Evolutionary conservation across 164 flowering plant genomes (phyloP), one percentile per base, ranked within the genome.

Genomic region (Piper longum): DNA sequence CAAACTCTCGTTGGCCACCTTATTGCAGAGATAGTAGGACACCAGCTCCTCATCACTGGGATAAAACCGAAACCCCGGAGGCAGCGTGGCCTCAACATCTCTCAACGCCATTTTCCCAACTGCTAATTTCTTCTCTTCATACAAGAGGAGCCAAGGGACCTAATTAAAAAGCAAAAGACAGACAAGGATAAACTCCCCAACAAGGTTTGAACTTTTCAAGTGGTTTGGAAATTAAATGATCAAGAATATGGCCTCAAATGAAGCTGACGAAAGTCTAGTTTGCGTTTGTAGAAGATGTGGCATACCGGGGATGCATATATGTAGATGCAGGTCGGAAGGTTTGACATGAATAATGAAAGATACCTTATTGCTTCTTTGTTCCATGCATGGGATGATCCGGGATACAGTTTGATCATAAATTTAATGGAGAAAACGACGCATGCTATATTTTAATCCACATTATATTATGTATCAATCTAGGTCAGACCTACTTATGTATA

Each of bases 41-140:
- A 89, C 89, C 65, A 89, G 56, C 77, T 89, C 96, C 64, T 86
- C 89, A 65, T 89, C 96, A 61, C 83, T 89, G 0, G 96, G 96
- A 62, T 79, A 78, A 62, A 89, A 89, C 77, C 86, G 78, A 64
- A 86, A 89, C 66, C 96, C 96, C 51, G 96, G 90, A 7, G 90
- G 96, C 52, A 88, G 83, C 56, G 82, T 79, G 5, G 85, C 91
- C 72, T 84, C 91, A 43, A 89, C 75, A 64, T 82, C 89, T 65
- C 80, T 85, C 56, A 89, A 69, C 54, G 84, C 88, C 96, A 89
- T 89, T 13, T 17, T 60, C 52, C 14, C 9, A 2, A 9, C 11
- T 48, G 14, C 52, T 48, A 14, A 12, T 48, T 14, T 0, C 14
- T 12, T 14, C 14, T 48, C 52, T 48, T 8, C 14, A 5, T 13